Evolutionary conservation across 306 rosid genomes (phyloP).

Genomic region (Abrus precatorius): DNA sequence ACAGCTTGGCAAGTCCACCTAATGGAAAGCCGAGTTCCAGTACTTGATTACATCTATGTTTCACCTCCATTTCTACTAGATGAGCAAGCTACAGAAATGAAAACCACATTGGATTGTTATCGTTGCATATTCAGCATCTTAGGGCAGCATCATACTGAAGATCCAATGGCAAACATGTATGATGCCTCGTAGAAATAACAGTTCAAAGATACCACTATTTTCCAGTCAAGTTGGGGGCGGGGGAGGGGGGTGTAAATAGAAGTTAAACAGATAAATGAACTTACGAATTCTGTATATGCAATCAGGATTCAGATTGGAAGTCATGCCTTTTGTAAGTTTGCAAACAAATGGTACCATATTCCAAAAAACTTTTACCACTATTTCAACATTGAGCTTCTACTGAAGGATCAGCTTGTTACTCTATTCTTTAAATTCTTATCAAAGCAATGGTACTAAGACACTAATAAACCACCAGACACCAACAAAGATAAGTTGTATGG

Average conservation of each 20-base stretch:
- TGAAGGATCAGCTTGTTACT: conserved; percentile 1
- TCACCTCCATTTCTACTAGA: conserved; percentile 97
- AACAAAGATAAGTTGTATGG: conserved; percentile 21
- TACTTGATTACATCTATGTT: conserved; percentile 91
- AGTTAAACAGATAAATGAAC: neutral
- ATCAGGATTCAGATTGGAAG: conserved; percentile 14
- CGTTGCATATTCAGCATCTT: conserved; percentile 12
- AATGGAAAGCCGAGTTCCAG: conserved; percentile 91
- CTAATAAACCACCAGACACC: conserved; percentile 4
- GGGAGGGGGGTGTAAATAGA: neutral
- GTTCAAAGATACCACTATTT: conserved; percentile 10
- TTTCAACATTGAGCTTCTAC: conserved; percentile 3
- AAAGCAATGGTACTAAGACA: conserved; percentile 12
- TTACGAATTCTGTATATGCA: conserved; percentile 1
- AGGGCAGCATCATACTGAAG: conserved; percentile 28
- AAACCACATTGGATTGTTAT: conserved; percentile 37
- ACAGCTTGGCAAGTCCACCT: conserved; percentile 90
- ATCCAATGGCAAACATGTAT: conserved; percentile 23
- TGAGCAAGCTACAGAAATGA: conserved; percentile 85
- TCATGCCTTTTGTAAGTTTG: neutral
- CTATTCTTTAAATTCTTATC: neutral
- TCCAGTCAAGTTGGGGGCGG: neutral
- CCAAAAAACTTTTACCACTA: conserved; percentile 31
- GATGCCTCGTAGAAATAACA: conserved; percentile 5
- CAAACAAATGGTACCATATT: conserved; percentile 32